phyloP scores from a whole-genome alignment of 108 stramenopile genomes.

The Nitzschia sp. region DNA sequence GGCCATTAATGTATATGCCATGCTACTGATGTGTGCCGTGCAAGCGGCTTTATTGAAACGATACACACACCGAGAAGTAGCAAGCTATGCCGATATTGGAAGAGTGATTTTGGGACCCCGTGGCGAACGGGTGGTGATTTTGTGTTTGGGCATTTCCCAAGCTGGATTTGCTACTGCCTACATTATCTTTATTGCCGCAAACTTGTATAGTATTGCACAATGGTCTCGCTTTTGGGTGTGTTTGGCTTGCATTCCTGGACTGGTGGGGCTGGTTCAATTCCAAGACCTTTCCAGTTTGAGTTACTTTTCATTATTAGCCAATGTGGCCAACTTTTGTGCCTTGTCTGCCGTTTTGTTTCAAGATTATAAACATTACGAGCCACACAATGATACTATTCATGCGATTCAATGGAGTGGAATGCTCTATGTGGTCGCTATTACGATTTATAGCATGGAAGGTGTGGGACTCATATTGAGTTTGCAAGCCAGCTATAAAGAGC shows the following conservation, averaged over 20 bases:
- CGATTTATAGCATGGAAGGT: conserved; percentile 81
- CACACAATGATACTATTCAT: conserved; percentile 44
- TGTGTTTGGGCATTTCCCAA: conserved; percentile 71
- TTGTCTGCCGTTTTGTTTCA: conserved; percentile 64
- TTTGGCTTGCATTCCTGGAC: conserved; percentile 61
- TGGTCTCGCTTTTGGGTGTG: conserved; percentile 47
- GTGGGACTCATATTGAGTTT: conserved; percentile 69
- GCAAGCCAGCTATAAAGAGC: conserved; percentile 49
- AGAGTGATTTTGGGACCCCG: conserved; percentile 48
- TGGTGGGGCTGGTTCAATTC: conserved; percentile 60
- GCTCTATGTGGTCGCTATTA: conserved; percentile 61
- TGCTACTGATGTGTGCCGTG: conserved; percentile 62
- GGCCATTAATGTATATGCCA: conserved; percentile 68
- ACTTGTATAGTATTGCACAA: conserved; percentile 50
- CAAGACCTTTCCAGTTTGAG: conserved; percentile 59
- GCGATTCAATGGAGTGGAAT: conserved; percentile 51
- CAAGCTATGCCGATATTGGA: conserved; percentile 68
- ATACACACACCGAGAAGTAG: conserved; percentile 7
- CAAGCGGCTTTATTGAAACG: conserved; percentile 26
- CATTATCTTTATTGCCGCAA: conserved; percentile 82
- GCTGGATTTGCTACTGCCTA: conserved; percentile 84
- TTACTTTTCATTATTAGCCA: conserved; percentile 73
- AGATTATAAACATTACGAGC: conserved; percentile 58
- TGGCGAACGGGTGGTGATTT: conserved; percentile 67
- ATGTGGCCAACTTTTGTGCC: conserved; percentile 65